Evolutionary conservation across 139 green algal species (phyloP).

Genomic region (Tetraselmis chui): DNA sequence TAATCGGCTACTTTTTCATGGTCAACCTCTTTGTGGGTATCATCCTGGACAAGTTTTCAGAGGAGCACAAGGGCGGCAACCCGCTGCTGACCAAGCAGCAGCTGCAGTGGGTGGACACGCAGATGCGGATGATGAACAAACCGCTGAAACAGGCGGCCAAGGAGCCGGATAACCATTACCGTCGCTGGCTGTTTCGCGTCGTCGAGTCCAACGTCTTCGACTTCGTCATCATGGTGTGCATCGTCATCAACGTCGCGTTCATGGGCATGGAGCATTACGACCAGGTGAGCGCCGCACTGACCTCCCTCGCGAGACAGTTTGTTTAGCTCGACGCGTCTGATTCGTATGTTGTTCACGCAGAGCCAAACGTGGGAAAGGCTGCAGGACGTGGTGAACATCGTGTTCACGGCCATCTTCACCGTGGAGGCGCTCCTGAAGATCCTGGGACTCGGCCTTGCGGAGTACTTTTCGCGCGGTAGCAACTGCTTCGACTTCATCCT

Average conservation of each 20-base stretch:
- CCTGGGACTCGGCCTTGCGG: slow-evolving; percentile 10
- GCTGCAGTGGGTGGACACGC: slow-evolving; percentile 11
- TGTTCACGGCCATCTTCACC: slow-evolving; percentile 36
- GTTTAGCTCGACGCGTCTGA: too few relatives aligned
- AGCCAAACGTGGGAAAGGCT: not conserved
- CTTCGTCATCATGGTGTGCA: slow-evolving; percentile 10
- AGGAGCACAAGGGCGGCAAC: slow-evolving; percentile 6
- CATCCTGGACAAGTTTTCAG: slow-evolving; percentile 28
- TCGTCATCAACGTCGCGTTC: slow-evolving; percentile 8
- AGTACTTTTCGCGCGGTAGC: slow-evolving; percentile 29
- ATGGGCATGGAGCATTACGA: slow-evolving; percentile 11
- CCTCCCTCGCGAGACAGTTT: too few relatives aligned
- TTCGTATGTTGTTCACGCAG: too few relatives aligned
- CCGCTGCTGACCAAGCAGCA: slow-evolving; percentile 16
- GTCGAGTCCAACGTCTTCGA: slow-evolving; percentile 11
- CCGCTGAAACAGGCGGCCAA: not conserved
- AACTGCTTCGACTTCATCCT: slow-evolving; percentile 35
- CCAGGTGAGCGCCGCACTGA: not conserved
- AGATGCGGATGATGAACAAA: not conserved
- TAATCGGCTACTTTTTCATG: slow-evolving; percentile 25
- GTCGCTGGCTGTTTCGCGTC: slow-evolving; percentile 4
- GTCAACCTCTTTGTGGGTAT: slow-evolving; percentile 34
- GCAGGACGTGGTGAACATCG: slow-evolving; percentile 21
- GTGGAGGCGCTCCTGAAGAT: slow-evolving; percentile 37
- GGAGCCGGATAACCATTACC: not conserved